Base-by-base conservation (phyloP, 306 rosid genomes). In the Glycyrrhiza uralensis region DNA sequence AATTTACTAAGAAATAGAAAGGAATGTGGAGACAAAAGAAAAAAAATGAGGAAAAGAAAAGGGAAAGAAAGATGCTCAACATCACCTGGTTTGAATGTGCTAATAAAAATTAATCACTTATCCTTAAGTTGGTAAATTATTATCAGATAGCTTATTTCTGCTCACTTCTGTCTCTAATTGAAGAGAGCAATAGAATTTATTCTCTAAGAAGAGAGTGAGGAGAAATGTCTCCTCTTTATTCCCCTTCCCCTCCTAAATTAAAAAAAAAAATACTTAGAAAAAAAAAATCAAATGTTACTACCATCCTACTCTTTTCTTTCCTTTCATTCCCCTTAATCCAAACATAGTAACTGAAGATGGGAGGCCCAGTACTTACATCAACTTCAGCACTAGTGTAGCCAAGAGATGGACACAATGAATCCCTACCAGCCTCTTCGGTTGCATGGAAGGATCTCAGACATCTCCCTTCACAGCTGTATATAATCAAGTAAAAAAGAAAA, bases 371-470 rank as follows among this genome's bases (percentile, higher is more conserved):
- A 17, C 74, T 82, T 81, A 85, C 90, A 6, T 79, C 58, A 46
- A 83, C 85, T 71, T 83, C 51, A 79, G 60, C 24, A 11, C 1
- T 60, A 20, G 76, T 57, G 68, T 72, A 89, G 35, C 90, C 90
- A 78, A 89, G 96, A 71, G 96, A 82, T 52, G 73, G 72, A 29
- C 90, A 89, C 1, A 10, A 8, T 14, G 66, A 46, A 29, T 71
- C 78, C 58, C 11, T 29, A 6, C 85, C 88, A 32, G 39, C 74
- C 63, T 76, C 81, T 50, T 17, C 13, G 44, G 84, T 79, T 60
- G 88, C 83, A 76, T 89, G 92, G 66, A 89, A 89, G 51, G 92
- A 87, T 81, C 94, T 85, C 76, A 89, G 51, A 83, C 95, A 86
- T 38, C 81, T 79, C 35, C 95, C 95, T 89, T 89, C 89, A 52